phyloP scores from a whole-genome alignment of 768 basidiomycete species.

The Kwoniella dejecticola region DNA sequence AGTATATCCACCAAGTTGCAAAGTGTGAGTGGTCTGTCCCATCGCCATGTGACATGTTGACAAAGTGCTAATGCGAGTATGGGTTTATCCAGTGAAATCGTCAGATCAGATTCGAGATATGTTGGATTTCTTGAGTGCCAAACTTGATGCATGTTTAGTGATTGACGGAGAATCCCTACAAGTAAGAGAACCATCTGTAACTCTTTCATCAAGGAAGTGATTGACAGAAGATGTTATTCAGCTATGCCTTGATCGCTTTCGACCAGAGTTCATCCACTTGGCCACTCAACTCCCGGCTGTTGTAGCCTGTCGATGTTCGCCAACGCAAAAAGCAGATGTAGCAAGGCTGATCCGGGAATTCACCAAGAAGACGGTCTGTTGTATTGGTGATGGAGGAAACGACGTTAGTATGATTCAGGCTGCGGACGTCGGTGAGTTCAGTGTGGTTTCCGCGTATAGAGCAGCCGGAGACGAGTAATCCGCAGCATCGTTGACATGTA shows the following conservation, averaged over 20 bases:
- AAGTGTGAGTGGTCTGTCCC: conserved; percentile 65
- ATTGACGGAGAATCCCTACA: conserved; percentile 97
- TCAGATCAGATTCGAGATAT: conserved; percentile 79
- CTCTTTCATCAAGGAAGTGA: too few relatives aligned
- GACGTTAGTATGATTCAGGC: conserved; percentile 99
- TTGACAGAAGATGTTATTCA: too few relatives aligned
- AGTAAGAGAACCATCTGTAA: conserved; percentile 61
- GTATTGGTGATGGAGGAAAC: conserved; percentile 98
- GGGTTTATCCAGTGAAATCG: conserved; percentile 92
- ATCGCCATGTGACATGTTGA: too few relatives aligned
- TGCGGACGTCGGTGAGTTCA: conserved; percentile 85
- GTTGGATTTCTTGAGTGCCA: conserved; percentile 89
- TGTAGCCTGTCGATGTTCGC: conserved; percentile 96
- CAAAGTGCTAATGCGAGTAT: too few relatives aligned
- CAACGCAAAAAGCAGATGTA: conserved; percentile 98
- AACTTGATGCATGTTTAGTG: conserved; percentile 94
- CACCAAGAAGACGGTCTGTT: conserved; percentile 94
- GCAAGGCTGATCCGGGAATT: conserved; percentile 85
- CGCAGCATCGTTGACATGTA: too few relatives aligned
- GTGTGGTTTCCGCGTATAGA: neutral
- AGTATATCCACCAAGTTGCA: conserved; percentile 95
- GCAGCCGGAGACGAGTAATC: too few relatives aligned
- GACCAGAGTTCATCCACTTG: conserved; percentile 92
- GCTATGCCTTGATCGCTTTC: conserved; percentile 88
- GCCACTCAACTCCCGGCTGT: conserved; percentile 94